Conservation (phyloP, 2,329 filamentous ascomycete species). For the Fusarium sp. region DNA sequence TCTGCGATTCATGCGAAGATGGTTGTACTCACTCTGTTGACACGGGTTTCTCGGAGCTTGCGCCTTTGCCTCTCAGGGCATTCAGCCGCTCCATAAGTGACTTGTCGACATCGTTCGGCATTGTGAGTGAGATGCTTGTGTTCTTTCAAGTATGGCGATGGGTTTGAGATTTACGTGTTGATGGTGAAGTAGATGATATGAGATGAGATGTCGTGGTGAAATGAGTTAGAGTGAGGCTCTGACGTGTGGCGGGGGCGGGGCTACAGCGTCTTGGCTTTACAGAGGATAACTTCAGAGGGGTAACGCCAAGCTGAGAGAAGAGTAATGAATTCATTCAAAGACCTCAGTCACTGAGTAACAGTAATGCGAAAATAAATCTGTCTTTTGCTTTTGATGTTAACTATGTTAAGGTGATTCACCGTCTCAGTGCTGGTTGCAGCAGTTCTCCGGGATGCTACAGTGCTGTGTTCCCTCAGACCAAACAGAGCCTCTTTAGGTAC, state of each 20-base stretch:
- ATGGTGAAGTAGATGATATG: background rate
- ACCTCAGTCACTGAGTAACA: background rate
- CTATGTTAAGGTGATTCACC: background rate
- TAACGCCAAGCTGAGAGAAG: background rate
- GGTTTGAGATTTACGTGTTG: background rate
- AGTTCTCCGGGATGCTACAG: background rate
- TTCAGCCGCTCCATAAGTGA: constrained; percentile 66
- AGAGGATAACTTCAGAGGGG: background rate
- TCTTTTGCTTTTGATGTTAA: background rate
- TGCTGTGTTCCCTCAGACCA: background rate
- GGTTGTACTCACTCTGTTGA: constrained; percentile 53
- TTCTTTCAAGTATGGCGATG: too few relatives aligned
- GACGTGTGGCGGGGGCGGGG: constrained; percentile 35
- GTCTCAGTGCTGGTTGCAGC: background rate
- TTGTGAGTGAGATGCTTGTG: background rate
- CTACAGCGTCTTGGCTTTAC: constrained; percentile 16
- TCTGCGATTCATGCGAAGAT: too few relatives aligned
- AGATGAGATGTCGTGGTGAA: constrained; percentile 1
- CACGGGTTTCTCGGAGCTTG: constrained; percentile 52
- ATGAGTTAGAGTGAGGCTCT: background rate
- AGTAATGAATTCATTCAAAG: background rate
- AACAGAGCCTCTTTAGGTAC: background rate
- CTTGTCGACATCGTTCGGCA: constrained; percentile 56
- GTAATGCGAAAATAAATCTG: background rate
- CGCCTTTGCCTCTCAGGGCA: constrained; percentile 56